These are phyloP conservation scores for Fusarium protoensiforme DNA, from an alignment of 2,329 filamentous ascomycete genomes.

Conservation along the genomic window DNA sequence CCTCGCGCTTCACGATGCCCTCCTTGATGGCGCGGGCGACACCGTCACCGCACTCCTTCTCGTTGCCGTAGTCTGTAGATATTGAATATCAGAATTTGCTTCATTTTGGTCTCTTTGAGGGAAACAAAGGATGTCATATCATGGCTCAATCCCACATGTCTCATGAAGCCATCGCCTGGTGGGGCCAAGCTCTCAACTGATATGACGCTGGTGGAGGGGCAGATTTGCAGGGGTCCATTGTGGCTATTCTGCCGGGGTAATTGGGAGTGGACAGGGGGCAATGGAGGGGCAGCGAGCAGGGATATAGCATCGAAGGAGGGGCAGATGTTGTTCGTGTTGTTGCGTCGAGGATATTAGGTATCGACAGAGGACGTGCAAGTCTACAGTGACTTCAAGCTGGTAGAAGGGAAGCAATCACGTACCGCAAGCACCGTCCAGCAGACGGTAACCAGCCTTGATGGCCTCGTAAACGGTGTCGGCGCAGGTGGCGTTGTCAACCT, in stretches of 20 bases:
- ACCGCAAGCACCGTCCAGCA: slow-evolving; percentile 71
- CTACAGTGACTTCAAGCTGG: background rate
- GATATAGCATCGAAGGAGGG: slow-evolving; percentile 20
- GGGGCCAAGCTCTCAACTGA: slow-evolving; percentile 9
- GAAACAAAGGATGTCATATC: background rate
- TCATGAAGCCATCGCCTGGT: slow-evolving; percentile 32
- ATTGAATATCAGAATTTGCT: slow-evolving; percentile 9
- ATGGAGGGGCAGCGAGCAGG: slow-evolving; percentile 18
- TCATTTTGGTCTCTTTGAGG: background rate
- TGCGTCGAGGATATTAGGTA: background rate
- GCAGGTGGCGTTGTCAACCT: slow-evolving; percentile 78
- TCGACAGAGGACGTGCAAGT: slow-evolving; percentile 10
- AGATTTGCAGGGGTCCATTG: slow-evolving; percentile 33
- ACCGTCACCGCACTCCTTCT: slow-evolving; percentile 81
- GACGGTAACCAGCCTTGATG: slow-evolving; percentile 71
- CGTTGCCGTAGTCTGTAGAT: slow-evolving; percentile 83
- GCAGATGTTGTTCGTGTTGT: slow-evolving; percentile 12
- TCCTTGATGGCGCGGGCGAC: slow-evolving; percentile 84
- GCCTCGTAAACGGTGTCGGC: slow-evolving; percentile 83
- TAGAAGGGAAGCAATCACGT: slow-evolving; percentile 45
- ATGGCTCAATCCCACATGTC: background rate
- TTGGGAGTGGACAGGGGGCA: slow-evolving; percentile 24
- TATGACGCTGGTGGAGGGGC: slow-evolving; percentile 35
- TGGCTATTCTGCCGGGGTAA: slow-evolving; percentile 42
- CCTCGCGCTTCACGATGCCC: slow-evolving; percentile 82